Base-by-base conservation (phyloP, 305 asterid genomes). In the Coffea humblotiana region DNA sequence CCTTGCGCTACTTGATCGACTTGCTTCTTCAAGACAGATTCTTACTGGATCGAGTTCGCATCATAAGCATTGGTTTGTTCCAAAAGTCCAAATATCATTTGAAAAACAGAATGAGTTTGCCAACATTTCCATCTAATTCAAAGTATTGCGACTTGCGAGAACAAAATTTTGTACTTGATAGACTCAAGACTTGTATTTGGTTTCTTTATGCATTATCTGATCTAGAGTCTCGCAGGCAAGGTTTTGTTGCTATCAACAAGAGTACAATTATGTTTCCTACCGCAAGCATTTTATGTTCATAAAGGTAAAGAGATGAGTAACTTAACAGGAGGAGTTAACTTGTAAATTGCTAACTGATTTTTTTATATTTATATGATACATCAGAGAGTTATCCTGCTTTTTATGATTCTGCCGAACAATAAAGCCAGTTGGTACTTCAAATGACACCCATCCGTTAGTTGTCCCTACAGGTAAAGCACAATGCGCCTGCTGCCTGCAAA, bases 401-500 rank as follows among this genome's bases (percentile, higher is more conserved):
- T 35, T 71, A 49, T 78, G 85, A 81, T 81, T 76, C 80, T 52
- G 25, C 70, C n/a, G 47, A 48, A 63, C 8, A 35, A 76, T 18
- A 74, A 13, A 25, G 49, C 65, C 49, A 64, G 80, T 32, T 19
- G 8, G 2, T 8, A 25, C 61, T 76, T 75, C 18, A 45, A 82
- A 18, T 54, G 70, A 47, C 79, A 77, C 60, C 85, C 90, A 69
- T 85, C 85, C 85, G 27, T 83, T 85, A 47, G 6, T 75, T 71
- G 85, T 80, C 86, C 86, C 87, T 71, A 79, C 84, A 58, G 6
- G 43, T 40, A 40, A 40, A 40, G 21, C 66, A 71, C 78, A 77
- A 81, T 47, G n/a, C 79, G 76, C 72, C 43, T 43, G 40, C 45
- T 51, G 63, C 56, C 63, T 32, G 60, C 66, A 23, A 64, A 54